Evolutionary conservation across 331 rosid species (phyloP), one percentile per base, ranked within the genome.

Genomic region (Prunus yedoensis): DNA sequence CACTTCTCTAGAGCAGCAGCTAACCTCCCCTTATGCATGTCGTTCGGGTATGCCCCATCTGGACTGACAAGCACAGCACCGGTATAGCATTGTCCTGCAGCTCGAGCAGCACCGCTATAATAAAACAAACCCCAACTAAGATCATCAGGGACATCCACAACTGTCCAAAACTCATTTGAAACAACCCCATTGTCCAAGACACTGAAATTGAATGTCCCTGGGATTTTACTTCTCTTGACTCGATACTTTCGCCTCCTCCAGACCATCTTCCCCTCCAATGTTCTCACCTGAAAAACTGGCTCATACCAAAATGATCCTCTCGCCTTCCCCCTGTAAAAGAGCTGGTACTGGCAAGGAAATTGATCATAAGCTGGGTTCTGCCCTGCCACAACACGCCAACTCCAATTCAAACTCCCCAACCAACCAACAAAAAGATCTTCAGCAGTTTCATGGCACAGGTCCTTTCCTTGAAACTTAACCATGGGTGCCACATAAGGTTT

Each of bases 301-400:
- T 94, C 98, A 61, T 91, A 91, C 98, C 97, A 94, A 68, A 94
- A 91, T 21, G 96, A 94, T 30, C 95, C 97, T 78, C 82, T 87
- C 20, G 96, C 98, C 79, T 91, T 94, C 66, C 98, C 97, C 71
- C 98, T 76, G 74, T 94, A 91, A 77, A 91, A 94, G 62, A 94
- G 85, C 88, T 94, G 98, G 82, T 86, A 91, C 74, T 90, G 98
- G 65, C 98, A 94, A 30, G 98, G 97, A 54, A 94, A 94, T 60
- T 91, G 98, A 79, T 94, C 98, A 57, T 91, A 94, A 50, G 98
- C 98, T 0, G 97, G 96, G 81, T 94, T 94, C 75, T 91, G 98
- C 77, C 98, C 98, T 1, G 97, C 97, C 56, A 90, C 74, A 8
- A 94, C 98, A 11, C 97, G 91, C 98, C 98, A 94, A 74, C 98